Evolutionary conservation across 441 rosid species (phyloP).

Genomic region (Populus hybrid): DNA sequence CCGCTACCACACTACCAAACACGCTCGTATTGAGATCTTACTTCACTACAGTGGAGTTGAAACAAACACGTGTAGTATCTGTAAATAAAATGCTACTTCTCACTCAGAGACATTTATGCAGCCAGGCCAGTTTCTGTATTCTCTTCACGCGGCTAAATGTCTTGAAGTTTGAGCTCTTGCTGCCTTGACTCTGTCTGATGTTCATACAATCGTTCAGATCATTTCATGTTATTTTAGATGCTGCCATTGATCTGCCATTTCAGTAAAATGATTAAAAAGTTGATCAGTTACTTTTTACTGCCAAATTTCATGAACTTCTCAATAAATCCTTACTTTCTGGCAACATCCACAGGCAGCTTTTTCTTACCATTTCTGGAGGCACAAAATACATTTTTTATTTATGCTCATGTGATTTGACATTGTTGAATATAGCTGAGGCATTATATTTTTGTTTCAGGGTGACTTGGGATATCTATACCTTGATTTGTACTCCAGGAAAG

Average conservation of each 20-base stretch:
- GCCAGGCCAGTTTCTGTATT: not conserved
- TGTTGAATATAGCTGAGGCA: slow-evolving; percentile 6
- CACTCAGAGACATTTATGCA: not conserved
- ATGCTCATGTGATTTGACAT: not conserved
- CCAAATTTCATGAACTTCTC: not conserved
- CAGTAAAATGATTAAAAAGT: not conserved
- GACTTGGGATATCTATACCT: slow-evolving; percentile 89
- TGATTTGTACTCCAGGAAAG: slow-evolving; percentile 82
- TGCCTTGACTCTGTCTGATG: not conserved
- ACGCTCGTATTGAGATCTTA: not conserved
- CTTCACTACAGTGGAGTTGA: not conserved
- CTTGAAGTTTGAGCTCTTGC: not conserved
- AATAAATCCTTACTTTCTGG: not conserved
- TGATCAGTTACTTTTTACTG: not conserved
- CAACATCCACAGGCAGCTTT: not conserved
- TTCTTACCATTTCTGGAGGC: not conserved
- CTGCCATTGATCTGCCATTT: too few species aligned
- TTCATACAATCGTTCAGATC: not conserved
- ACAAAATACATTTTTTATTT: not conserved
- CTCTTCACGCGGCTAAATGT: not conserved
- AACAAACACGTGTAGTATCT: not conserved
- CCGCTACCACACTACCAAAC: too few species aligned
- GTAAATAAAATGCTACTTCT: not conserved
- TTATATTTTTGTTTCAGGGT: slow-evolving; percentile 56
- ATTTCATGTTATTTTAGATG: not conserved